These are phyloP conservation scores for Fusarium annulatum DNA, from an alignment of 2,329 filamentous ascomycete genomes.

Conservation along the genomic window DNA sequence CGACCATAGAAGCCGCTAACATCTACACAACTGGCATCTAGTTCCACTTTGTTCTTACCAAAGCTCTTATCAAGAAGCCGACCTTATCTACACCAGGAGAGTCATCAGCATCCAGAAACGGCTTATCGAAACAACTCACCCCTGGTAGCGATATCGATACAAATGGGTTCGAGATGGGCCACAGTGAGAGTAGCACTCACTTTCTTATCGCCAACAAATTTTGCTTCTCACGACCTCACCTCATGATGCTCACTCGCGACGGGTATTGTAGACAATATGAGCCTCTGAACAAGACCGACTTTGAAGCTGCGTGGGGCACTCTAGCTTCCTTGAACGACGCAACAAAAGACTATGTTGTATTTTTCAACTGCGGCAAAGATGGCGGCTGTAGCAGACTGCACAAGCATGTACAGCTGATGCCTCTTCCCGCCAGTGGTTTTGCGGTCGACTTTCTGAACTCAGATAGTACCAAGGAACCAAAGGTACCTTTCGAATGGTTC, in stretches of 20 bases:
- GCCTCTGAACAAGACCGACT: neutral
- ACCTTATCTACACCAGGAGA: neutral
- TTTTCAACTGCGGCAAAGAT: slow-evolving; percentile 2
- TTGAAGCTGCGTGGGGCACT: neutral
- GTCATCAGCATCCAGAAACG: rapidly evolving
- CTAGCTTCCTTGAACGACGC: neutral
- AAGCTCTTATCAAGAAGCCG: slow-evolving; percentile 6
- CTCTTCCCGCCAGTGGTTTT: neutral
- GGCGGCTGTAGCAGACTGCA: neutral
- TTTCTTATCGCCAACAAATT: slow-evolving; percentile 6
- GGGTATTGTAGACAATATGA: neutral
- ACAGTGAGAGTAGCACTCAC: neutral
- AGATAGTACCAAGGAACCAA: neutral
- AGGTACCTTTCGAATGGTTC: neutral
- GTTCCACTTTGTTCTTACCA: slow-evolving; percentile 5
- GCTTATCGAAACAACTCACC: neutral
- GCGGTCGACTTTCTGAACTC: neutral
- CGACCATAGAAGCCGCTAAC: neutral
- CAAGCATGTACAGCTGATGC: neutral
- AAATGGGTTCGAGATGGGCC: neutral
- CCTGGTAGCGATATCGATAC: neutral
- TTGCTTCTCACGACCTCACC: slow-evolving; percentile 4
- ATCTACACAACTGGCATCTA: neutral
- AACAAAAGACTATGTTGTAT: neutral
- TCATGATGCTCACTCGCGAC: slow-evolving; percentile 5